phyloP scores from a whole-genome alignment of 192 early-diverging fungal genomes.

The Backusella westeae region DNA sequence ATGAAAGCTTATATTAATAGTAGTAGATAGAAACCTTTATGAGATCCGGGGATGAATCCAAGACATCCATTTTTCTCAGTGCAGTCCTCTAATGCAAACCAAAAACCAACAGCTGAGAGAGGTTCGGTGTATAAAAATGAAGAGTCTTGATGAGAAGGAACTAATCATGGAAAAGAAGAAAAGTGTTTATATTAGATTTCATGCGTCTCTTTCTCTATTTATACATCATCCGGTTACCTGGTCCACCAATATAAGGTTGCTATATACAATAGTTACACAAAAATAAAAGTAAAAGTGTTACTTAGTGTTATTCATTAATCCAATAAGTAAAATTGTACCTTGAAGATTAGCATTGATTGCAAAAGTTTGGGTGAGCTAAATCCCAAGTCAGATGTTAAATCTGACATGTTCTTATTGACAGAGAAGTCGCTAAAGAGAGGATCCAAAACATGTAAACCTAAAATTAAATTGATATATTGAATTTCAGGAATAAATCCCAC shows the following conservation, averaged over 20 bases:
- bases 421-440: constrained; percentile 73
- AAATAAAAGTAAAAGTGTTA: neutral
- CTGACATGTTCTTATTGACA: constrained; percentile 46
- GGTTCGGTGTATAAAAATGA: constrained; percentile 91
- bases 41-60: constrained; percentile 80
- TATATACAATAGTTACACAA: neutral
- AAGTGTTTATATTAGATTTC: constrained; percentile 11
- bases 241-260: constrained; percentile 57
- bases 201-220: neutral
- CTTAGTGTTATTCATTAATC: neutral
- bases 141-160: constrained; percentile 89
- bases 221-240: constrained; percentile 18
- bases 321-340: constrained; percentile 31
- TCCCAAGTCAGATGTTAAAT: constrained; percentile 57
- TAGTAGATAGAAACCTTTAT: constrained; percentile 50
- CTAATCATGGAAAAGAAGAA: constrained; percentile 38
- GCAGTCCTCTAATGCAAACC: constrained; percentile 94
- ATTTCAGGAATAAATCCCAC: too few species aligned
- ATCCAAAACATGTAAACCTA: constrained; percentile 77
- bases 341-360: constrained; percentile 93
- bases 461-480: neutral
- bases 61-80: constrained; percentile 85
- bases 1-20: neutral
- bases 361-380: constrained; percentile 73
- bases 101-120: constrained; percentile 79